Conservation (phyloP, 1,284 basidiomycete genomes). For the Quambalaria eucalypti region DNA sequence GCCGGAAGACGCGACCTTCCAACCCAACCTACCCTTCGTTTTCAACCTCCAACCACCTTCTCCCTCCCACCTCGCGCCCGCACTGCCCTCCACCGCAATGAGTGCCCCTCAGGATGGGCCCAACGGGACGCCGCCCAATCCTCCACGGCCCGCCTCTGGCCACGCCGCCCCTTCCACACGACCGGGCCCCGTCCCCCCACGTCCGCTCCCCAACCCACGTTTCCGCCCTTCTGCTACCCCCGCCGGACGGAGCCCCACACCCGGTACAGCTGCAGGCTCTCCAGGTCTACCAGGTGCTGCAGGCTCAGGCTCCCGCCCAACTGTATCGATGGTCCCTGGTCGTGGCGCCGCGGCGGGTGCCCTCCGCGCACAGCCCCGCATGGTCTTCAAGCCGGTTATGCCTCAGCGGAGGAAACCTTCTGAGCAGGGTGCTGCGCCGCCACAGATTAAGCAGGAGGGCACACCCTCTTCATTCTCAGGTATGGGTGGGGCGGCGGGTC, state of each 20-base stretch:
- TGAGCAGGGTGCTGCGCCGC: background rate
- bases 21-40: too few species aligned
- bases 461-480: background rate
- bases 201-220: background rate
- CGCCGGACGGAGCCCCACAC: background rate
- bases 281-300: too few species aligned
- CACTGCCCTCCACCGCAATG: too few species aligned
- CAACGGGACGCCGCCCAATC: too few species aligned
- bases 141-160: background rate
- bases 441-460: background rate
- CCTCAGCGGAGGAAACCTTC: slow-evolving; percentile 29
- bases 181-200: background rate
- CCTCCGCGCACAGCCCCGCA: slow-evolving; percentile 8
- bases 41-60: too few species aligned
- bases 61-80: too few species aligned
- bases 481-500: slow-evolving; percentile 31
- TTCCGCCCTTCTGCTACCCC: background rate
- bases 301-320: too few species aligned
- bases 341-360: background rate
- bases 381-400: slow-evolving; percentile 37
- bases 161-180: background rate
- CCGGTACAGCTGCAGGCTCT: background rate
- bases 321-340: background rate
- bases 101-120: too few species aligned
- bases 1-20: too few species aligned